A percentile compares a stretch with the other conserved stretches of the same genome.
These are phyloP conservation scores for Boletus bicolor DNA, from an alignment of 768 basidiomycete species.

Conservation along the genomic window DNA sequence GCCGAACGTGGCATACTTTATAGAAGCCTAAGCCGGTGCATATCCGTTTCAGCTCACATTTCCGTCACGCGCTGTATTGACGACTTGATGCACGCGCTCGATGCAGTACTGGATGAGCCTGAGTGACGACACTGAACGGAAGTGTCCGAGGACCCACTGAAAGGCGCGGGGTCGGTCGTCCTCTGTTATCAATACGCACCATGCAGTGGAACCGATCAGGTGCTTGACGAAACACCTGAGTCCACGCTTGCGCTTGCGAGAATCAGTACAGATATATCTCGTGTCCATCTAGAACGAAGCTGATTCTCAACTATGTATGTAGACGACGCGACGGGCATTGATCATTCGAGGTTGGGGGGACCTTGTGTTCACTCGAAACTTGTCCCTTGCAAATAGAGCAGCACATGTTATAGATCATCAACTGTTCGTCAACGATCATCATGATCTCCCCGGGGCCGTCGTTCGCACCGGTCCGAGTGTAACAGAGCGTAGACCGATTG, in stretches of 20 bases:
- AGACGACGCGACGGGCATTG: slow-evolving; percentile 4
- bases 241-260: neutral
- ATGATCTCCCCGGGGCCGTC: neutral
- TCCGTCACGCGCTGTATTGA: neutral
- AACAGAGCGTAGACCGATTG: neutral
- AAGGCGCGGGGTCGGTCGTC: neutral
- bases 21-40: slow-evolving; percentile 9
- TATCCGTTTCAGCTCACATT: neutral
- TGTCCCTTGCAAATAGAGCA: neutral
- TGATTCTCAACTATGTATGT: neutral
- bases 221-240: neutral
- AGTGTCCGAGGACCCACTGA: neutral
- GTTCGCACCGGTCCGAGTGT: neutral
- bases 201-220: neutral
- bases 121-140: neutral
- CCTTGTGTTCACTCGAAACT: neutral
- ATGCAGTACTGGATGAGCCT: neutral
- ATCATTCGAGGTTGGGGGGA: slow-evolving; percentile 2
- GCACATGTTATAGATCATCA: slow-evolving; percentile 2
- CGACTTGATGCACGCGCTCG: neutral
- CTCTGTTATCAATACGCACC: neutral
- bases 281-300: neutral
- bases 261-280: neutral
- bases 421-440: neutral
- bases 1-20: slow-evolving; percentile 1